Percentiles rank a stretch among this genome's conserved stretches.
These are phyloP conservation scores for Trichoderma sp. DNA, from an alignment of 2,329 filamentous ascomycete species.

Conservation along the genomic window DNA sequence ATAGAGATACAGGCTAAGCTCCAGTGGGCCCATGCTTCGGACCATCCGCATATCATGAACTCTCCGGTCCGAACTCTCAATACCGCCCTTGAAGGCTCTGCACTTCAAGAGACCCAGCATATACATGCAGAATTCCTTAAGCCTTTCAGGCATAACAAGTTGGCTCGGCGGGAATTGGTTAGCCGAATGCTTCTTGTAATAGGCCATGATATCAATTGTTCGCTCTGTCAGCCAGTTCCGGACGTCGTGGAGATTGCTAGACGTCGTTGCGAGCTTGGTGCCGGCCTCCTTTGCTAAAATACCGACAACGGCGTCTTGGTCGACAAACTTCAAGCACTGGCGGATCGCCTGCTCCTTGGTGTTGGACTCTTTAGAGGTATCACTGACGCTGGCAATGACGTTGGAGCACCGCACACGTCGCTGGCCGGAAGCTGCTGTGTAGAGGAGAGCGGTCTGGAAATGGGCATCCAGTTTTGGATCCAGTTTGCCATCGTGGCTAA, in stretches of 20 bases:
- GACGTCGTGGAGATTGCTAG: constrained; percentile 76
- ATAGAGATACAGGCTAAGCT: constrained; percentile 90
- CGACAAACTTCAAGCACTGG: constrained; percentile 86
- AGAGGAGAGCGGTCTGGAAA: constrained; percentile 92
- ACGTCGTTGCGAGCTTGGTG: constrained; percentile 71
- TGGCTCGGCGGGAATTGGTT: constrained; percentile 84
- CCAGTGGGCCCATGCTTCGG: constrained; percentile 78
- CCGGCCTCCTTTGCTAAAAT: constrained; percentile 92
- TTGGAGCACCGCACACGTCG: constrained; percentile 91
- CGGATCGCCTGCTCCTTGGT: constrained; percentile 55
- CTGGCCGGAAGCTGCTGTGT: constrained; percentile 87
- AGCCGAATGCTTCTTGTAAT: constrained; percentile 89
- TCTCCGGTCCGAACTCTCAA: constrained; percentile 84
- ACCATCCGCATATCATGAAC: constrained; percentile 91
- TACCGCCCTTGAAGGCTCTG: constrained; percentile 87
- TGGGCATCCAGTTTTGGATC: constrained; percentile 94
- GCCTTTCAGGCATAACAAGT: constrained; percentile 88
- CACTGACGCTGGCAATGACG: constrained; percentile 86
- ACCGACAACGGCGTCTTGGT: constrained; percentile 87
- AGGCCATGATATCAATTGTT: constrained; percentile 85
- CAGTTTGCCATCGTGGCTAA: constrained; percentile 96
- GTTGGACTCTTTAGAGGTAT: constrained; percentile 48
- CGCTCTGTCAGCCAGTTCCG: constrained; percentile 81
- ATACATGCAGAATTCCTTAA: constrained; percentile 97
- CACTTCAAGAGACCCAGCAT: constrained; percentile 86